Base-by-base conservation (phyloP, 148 eudicot species). In the Linanthus parryae region DNA sequence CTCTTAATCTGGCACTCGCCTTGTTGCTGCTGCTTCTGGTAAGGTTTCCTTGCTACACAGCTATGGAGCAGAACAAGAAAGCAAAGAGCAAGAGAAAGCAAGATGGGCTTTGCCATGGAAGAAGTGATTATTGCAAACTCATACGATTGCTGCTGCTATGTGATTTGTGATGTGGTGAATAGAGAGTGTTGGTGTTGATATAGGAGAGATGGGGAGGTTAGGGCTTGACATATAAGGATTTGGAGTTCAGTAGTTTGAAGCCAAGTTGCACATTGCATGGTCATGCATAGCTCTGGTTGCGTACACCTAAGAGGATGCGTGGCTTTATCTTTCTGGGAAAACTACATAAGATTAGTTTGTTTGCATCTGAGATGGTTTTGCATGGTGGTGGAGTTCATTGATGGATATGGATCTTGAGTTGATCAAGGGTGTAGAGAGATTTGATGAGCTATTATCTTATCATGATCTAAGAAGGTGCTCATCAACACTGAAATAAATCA, bases 1-100 rank as follows among this genome's bases (percentile, higher is more conserved):
- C 70, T 69, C 27, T 62, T 43, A 24, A 90, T 35, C 11, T 71
- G 74, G 61, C 97, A 90, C 64, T 69, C 68, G 8, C 68, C 51
- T 60, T 67, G 67, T 44, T 60, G 42, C 16, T 25, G 52, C 49
- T 53, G 49, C 62, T 63, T 38, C 38, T n/a, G 3, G 61, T 42
- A 35, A 8, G n/a, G 48, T 19, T 39, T 41, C 66, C 67, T 37
- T 38, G 73, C 72, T 21, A 67, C 17, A 37, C 70, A 61, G 52
- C 67, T 59, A 63, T 59, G 61, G 39, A 70, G 43, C 62, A 70
- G 56, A 23, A 74, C 70, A 41, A 71, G 42, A 8, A 47, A 52
- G 51, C 48, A 56, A 37, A 53, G 66, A 56, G 46, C 48, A 59
- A 27, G 59, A 47, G 33, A 71, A 31, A 60, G 65, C 17, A 61